phyloP scores from a whole-genome alignment of 2,329 filamentous ascomycete genomes.

The Nannizziopsis barbatae region DNA sequence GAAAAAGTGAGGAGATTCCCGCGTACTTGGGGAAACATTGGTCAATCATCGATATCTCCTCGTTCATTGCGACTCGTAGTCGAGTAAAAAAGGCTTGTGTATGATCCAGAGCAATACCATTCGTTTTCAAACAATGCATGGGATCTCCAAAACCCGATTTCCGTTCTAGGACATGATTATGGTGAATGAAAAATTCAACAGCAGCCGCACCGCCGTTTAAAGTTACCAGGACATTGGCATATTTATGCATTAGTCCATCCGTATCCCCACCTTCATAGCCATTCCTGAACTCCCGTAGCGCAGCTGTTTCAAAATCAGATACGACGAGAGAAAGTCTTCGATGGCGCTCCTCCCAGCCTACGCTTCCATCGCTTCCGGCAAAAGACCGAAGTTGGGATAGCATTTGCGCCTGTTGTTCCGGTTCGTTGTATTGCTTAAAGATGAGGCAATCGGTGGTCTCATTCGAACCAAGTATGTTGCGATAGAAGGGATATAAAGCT shows the following conservation, averaged over 20 bases:
- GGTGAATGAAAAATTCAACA: slow-evolving; percentile 76
- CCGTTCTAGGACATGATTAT: slow-evolving; percentile 72
- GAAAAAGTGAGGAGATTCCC: slow-evolving; percentile 62
- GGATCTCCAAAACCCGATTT: slow-evolving; percentile 60
- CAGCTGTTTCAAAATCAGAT: slow-evolving; percentile 78
- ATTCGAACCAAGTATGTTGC: slow-evolving; percentile 62
- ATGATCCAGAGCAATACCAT: slow-evolving; percentile 65
- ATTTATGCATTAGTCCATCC: slow-evolving; percentile 76
- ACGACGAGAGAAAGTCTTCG: slow-evolving; percentile 64
- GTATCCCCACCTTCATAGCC: slow-evolving; percentile 83
- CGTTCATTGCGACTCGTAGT: slow-evolving; percentile 64
- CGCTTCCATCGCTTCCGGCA: slow-evolving; percentile 64
- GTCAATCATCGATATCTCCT: slow-evolving; percentile 69
- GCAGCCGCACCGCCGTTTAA: slow-evolving; percentile 71
- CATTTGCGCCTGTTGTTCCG: slow-evolving; percentile 83
- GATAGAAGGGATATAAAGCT: slow-evolving; percentile 80
- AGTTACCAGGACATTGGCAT: slow-evolving; percentile 71
- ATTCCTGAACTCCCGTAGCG: slow-evolving; percentile 82
- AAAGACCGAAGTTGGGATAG: slow-evolving; percentile 70
- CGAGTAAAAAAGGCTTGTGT: slow-evolving; percentile 70
- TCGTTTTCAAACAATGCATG: slow-evolving; percentile 67
- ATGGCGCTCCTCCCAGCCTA: slow-evolving; percentile 60
- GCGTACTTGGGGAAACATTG: slow-evolving; percentile 65
- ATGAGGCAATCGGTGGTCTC: slow-evolving; percentile 65
- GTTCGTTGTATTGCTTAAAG: slow-evolving; percentile 77